Evolutionary conservation across 371 early-diverging fungal genomes (phyloP).

Genomic region (Mortierella sp.): DNA sequence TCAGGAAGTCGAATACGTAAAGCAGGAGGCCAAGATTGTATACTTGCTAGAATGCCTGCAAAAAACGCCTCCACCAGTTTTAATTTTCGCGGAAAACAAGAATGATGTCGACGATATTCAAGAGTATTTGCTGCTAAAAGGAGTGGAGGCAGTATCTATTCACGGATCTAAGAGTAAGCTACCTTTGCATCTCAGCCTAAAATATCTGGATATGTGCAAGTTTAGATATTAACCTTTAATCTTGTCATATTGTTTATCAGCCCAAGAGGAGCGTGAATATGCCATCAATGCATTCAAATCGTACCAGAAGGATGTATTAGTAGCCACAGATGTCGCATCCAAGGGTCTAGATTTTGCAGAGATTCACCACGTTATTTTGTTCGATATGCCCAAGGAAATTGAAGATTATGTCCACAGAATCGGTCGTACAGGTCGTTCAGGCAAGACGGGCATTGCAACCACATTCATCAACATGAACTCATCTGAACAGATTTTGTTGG

Average conservation of each 20-base stretch:
- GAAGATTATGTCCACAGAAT: constrained; percentile 99
- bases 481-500: constrained; percentile 90
- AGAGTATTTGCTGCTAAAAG: constrained; percentile 93
- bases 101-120: constrained; percentile 99
- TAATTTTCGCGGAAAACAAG: constrained; percentile 99
- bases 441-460: constrained; percentile 95
- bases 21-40: constrained; percentile 94
- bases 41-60: constrained; percentile 93
- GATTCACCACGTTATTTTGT: constrained; percentile 94
- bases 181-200: not conserved
- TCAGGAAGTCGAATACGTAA: constrained; percentile 98
- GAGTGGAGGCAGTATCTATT: constrained; percentile 94
- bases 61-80: constrained; percentile 95
- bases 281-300: constrained; percentile 86
- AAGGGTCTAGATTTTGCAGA: constrained; percentile 95
- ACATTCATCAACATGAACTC: constrained; percentile 94
- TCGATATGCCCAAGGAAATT: constrained; percentile 97
- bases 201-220: not conserved
- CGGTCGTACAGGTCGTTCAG: constrained; percentile 99
- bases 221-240: not conserved
- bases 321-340: constrained; percentile 94
- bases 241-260: constrained; percentile 44
- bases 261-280: constrained; percentile 86
- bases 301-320: constrained; percentile 87
- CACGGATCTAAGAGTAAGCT: constrained; percentile 94